These are phyloP conservation scores for Candolleomyces aberdarensis DNA, from an alignment of 768 basidiomycete species.

Conservation along the genomic window DNA sequence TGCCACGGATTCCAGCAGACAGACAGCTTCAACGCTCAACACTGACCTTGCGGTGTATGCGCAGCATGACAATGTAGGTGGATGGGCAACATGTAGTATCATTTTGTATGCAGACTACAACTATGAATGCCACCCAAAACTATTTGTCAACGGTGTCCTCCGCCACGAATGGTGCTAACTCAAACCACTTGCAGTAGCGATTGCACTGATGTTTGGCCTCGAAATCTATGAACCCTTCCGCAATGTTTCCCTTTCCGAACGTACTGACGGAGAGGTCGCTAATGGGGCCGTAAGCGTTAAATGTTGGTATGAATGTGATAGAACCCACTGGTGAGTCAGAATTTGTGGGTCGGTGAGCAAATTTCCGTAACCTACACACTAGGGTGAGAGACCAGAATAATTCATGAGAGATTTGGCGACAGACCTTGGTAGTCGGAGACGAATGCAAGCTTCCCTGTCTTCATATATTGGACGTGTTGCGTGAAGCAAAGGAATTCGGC, in stretches of 20 bases:
- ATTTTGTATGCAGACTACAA: no score
- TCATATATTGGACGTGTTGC: slow-evolving; percentile 15
- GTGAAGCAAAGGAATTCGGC: slow-evolving; percentile 11
- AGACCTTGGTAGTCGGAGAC: slow-evolving; percentile 7
- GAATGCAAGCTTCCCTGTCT: slow-evolving; percentile 7
- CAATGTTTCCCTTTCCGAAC: slow-evolving; percentile 15
- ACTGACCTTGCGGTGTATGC: no score
- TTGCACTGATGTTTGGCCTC: slow-evolving; percentile 14
- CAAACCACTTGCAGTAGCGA: slow-evolving; percentile 13
- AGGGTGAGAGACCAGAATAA: neutral
- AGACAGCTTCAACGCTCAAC: no score
- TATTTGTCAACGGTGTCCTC: no score
- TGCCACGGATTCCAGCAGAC: no score
- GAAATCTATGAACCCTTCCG: slow-evolving; percentile 8
- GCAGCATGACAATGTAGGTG: no score
- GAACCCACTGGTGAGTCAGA: neutral
- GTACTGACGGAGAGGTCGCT: neutral
- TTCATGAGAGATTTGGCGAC: neutral
- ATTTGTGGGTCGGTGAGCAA: neutral
- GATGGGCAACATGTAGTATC: no score
- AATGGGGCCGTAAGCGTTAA: neutral
- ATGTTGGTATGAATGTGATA: neutral
- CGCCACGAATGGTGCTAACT: neutral
- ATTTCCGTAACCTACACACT: neutral
- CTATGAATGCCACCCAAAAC: no score